Evolutionary conservation across 208 protist genomes (phyloP), one percentile per base, ranked within the genome.

Genomic region (Polymyxa betae): DNA sequence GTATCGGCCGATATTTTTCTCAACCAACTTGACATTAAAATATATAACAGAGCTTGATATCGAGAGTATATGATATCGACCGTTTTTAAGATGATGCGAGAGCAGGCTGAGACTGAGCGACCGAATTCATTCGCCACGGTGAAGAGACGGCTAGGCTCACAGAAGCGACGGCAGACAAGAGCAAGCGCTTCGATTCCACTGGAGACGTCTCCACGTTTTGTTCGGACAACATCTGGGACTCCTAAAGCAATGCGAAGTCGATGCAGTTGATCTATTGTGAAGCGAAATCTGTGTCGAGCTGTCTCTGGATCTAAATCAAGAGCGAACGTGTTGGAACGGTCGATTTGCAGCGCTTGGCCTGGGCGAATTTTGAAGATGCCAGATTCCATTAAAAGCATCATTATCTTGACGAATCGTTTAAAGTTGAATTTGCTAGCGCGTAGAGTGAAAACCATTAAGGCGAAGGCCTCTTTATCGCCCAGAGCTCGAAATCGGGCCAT

Each of bases 81-180:
- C 20, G 54, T 66, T 16, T 66, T 16, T 29, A 16, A 66, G 54
- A 66, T 32, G 20, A 66, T 16, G 16, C 54, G 54, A 16, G 54
- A 66, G 20, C 16, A 32, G 20, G 54, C 54, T 32, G 54, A 29
- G 16, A 32, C 54, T 29, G 54, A 66, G 54, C 54, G 54, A 16
- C 54, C 54, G 54, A 66, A 66, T 29, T 66, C 54, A 66, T 66
- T 66, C 54, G 54, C 54, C 20, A 66, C 29, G 29, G 54, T 66
- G 54, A 32, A 66, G 20, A 66, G 54, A 16, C 54, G 29, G 16
- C 20, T 29, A 32, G 54, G 54, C 54, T 66, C 54, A 16, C 20
- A 16, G 16, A 66, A 66, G 20, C 54, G 54, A 16, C 54, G 54
- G 54, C 54, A 66, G 20, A 66, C 20, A 16, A 66, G 54, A 29